These are phyloP conservation scores for Bonia amplexicaulis DNA, from an alignment of 176 grass and related monocot species.

Conservation along the genomic window DNA sequence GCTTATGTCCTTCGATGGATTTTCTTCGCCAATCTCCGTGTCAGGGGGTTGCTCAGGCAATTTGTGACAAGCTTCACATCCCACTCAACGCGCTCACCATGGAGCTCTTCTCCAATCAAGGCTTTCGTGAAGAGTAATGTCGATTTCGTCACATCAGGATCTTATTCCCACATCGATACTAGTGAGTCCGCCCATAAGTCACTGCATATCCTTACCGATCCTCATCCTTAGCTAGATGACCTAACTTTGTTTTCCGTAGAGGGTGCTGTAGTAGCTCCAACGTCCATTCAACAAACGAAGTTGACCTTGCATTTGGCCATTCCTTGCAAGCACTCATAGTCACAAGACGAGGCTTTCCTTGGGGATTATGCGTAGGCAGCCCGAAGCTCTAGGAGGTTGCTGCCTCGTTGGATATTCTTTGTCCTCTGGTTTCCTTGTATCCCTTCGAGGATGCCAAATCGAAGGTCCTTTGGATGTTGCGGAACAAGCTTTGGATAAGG, in stretches of 20 bases:
- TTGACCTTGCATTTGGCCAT: neutral
- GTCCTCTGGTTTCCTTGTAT: neutral
- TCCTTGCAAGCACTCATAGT: too few relatives aligned
- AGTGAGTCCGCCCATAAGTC: neutral
- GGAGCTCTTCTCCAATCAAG: neutral
- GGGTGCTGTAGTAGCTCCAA: too few relatives aligned
- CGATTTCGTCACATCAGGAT: too few relatives aligned
- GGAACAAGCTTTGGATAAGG: too few relatives aligned
- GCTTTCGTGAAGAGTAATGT: neutral
- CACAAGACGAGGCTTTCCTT: too few relatives aligned
- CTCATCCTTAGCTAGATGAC: neutral
- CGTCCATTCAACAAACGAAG: neutral
- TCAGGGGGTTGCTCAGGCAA: fast-evolving
- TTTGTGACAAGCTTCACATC: neutral
- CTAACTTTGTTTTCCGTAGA: neutral
- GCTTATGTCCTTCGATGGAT: neutral
- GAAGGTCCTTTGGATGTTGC: too few relatives aligned
- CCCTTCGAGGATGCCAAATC: too few relatives aligned
- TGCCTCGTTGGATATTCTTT: neutral
- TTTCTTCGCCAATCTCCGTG: fast-evolving
- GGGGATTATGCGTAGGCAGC: too few relatives aligned
- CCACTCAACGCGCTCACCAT: neutral
- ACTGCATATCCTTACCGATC: neutral
- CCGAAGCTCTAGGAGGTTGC: too few relatives aligned
- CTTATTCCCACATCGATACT: neutral